phyloP scores from a whole-genome alignment of 140 eudicot species.

The Cichorium intybus region DNA sequence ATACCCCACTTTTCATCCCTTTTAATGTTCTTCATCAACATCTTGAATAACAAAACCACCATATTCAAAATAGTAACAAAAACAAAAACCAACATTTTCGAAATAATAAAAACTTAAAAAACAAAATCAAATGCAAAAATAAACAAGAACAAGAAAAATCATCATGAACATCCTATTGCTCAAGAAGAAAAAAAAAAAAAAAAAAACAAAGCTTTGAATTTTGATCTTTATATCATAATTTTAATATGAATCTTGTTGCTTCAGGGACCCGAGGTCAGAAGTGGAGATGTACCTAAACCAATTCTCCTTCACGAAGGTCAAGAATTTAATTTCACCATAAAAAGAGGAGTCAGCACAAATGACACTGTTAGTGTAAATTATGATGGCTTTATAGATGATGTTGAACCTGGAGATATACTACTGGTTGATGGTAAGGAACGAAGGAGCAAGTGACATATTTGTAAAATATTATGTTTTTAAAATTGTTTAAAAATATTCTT shows the following conservation, averaged over 20 bases:
- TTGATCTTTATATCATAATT: too few relatives aligned
- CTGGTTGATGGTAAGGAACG: conserved; percentile 89
- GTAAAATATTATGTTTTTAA: too few relatives aligned
- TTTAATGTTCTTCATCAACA: neutral
- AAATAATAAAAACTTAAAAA: too few relatives aligned
- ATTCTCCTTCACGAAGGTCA: conserved; percentile 81
- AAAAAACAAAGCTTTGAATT: neutral
- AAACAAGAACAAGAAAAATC: neutral
- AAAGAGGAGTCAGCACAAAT: conserved; percentile 78
- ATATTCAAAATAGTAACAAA: too few relatives aligned
- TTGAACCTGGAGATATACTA: conserved; percentile 75
- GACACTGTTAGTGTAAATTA: conserved; percentile 95
- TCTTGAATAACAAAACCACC: too few relatives aligned
- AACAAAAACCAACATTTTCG: neutral
- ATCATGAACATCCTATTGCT: neutral
- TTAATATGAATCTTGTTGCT: conserved; percentile 4
- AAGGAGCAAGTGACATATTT: too few relatives aligned
- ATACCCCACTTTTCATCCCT: neutral
- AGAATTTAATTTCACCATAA: conserved; percentile 83
- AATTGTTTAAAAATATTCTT: neutral
- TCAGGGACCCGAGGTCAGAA: conserved; percentile 99
- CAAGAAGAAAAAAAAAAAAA: neutral
- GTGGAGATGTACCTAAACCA: conserved; percentile 95
- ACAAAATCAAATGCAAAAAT: too few relatives aligned
- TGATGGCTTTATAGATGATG: conserved; percentile 90